These are phyloP conservation scores for Trichoderma simmonsii DNA, from an alignment of 2,329 filamentous ascomycete genomes.

Conservation along the genomic window DNA sequence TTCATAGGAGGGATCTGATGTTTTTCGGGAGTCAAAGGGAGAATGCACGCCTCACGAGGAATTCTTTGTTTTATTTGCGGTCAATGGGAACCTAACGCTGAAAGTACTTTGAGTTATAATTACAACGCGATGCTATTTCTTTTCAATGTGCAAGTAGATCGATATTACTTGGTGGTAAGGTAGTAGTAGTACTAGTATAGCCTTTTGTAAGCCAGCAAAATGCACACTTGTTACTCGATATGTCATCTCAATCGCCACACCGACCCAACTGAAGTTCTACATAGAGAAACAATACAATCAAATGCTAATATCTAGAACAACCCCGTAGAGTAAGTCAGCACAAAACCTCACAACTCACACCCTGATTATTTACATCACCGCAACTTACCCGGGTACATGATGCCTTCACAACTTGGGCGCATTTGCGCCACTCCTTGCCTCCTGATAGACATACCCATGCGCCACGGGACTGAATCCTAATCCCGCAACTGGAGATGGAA, in stretches of 20 bases:
- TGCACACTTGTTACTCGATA: background rate
- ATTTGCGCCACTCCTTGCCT: slow-evolving; percentile 33
- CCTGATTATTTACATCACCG: background rate
- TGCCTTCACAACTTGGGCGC: slow-evolving; percentile 38
- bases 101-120: background rate
- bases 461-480: slow-evolving; percentile 49
- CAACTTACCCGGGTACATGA: background rate
- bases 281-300: background rate
- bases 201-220: background rate
- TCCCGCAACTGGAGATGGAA: slow-evolving; percentile 7
- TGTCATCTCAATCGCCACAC: background rate
- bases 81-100: slow-evolving; percentile 1
- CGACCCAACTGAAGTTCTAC: background rate
- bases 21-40: slow-evolving; percentile 1
- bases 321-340: background rate
- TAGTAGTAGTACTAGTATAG: background rate
- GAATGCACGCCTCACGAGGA: background rate
- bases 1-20: slow-evolving; percentile 3
- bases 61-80: background rate
- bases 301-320: background rate
- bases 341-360: background rate
- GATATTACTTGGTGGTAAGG: background rate
- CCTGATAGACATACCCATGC: slow-evolving; percentile 59
- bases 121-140: background rate
- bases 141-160: background rate